phyloP scores from a whole-genome alignment of 345 rosid species.

The Firmiana major region DNA sequence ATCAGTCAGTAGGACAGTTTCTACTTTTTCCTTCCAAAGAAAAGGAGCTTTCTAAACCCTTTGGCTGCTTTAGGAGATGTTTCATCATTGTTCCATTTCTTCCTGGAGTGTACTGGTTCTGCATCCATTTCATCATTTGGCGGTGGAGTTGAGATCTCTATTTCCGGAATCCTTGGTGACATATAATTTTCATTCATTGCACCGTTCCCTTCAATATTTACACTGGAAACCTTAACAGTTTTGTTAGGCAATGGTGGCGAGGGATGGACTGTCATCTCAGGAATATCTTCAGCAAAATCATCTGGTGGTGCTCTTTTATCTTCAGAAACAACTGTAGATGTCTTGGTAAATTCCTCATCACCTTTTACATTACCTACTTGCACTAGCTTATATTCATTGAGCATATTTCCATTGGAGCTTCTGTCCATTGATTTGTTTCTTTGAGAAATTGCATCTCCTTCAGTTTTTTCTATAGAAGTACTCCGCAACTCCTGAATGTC shows the following conservation, averaged over 20 bases:
- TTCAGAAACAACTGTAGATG: conserved; percentile 28
- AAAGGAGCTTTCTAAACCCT: conserved; percentile 83
- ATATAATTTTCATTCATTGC: conserved; percentile 19
- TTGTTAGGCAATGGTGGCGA: conserved; percentile 34
- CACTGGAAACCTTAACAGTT: conserved; percentile 32
- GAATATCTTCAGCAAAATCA: conserved; percentile 19
- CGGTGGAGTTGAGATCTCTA: conserved; percentile 65
- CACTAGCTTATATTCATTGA: conserved; percentile 19
- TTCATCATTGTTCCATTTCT: conserved; percentile 80
- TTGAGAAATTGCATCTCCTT: conserved; percentile 19
- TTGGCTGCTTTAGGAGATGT: conserved; percentile 72
- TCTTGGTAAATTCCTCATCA: conserved; percentile 28
- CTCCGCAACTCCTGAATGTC: conserved; percentile 60
- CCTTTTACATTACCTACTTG: conserved; percentile 15
- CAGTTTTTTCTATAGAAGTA: conserved; percentile 34
- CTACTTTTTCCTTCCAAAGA: conserved; percentile 66
- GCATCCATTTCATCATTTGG: conserved; percentile 30
- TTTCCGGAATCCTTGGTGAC: conserved; percentile 46
- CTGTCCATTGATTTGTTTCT: conserved; percentile 21
- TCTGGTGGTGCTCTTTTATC: conserved; percentile 23
- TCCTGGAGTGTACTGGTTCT: conserved; percentile 60
- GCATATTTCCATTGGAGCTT: conserved; percentile 19
- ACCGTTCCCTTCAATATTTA: conserved; percentile 26
- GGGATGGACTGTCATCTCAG: conserved; percentile 28
- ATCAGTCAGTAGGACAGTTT: conserved; percentile 22